phyloP scores from a whole-genome alignment of 768 basidiomycete species.

The Mrakia blollopis region DNA sequence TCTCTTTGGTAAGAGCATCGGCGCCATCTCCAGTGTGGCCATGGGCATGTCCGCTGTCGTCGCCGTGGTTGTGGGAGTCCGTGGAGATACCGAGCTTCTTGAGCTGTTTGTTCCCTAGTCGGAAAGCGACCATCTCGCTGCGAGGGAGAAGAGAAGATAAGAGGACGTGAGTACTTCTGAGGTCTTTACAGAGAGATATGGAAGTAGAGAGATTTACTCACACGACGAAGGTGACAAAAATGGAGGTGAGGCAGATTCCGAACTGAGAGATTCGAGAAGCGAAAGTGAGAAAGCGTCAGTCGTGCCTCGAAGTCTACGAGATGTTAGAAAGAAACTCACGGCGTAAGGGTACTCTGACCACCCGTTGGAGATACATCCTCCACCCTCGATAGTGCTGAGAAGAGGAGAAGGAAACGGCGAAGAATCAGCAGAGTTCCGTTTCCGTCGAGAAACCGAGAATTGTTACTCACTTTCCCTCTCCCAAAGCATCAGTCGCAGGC shows the following conservation, averaged over 20 bases:
- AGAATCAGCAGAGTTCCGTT: background rate
- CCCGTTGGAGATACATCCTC: conserved; percentile 38
- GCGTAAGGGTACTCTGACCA: conserved; percentile 41
- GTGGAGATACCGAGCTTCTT: conserved; percentile 55
- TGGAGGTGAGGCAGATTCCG: conserved; percentile 38
- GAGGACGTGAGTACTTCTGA: conserved; percentile 17
- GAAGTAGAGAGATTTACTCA: background rate
- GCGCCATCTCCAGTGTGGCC: conserved; percentile 23
- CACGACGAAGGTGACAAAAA: background rate
- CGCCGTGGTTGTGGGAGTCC: background rate
- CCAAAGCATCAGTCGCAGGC: conserved; percentile 27
- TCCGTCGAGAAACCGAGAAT: background rate
- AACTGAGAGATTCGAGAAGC: conserved; percentile 26
- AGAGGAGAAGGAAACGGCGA: background rate
- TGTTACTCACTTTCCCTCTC: conserved; percentile 8
- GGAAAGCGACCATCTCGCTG: conserved; percentile 77
- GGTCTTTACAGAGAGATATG: conserved; percentile 31
- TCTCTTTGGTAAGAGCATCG: background rate
- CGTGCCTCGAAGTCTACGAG: too few relatives aligned
- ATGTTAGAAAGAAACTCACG: conserved; percentile 23
- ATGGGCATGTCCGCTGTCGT: conserved; percentile 15
- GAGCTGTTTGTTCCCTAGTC: conserved; percentile 73
- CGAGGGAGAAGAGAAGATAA: conserved; percentile 66
- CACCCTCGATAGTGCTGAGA: conserved; percentile 17
- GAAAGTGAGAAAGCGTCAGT: background rate